These are phyloP conservation scores for Lomentospora prolificans DNA, from an alignment of 2,329 filamentous ascomycete species.

Conservation along the genomic window DNA sequence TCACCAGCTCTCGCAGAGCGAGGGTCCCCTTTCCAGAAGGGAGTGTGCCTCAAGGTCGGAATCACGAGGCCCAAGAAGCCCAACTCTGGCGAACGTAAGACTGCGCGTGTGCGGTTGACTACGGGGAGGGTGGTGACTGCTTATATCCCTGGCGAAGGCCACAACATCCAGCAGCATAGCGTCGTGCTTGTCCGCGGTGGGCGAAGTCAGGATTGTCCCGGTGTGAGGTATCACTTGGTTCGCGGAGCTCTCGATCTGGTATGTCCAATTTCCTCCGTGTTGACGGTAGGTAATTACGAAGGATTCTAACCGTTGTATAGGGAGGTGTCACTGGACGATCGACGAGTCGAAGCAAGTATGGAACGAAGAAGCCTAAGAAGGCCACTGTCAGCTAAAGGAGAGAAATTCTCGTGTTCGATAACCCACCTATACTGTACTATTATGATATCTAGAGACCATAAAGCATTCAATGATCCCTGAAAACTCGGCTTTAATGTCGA, in stretches of 20 bases:
- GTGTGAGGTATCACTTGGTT: conserved; percentile 92
- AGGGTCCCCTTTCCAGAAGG: conserved; percentile 75
- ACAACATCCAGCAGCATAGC: conserved; percentile 98
- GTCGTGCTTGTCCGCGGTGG: conserved; percentile 94
- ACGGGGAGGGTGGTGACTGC: conserved; percentile 80
- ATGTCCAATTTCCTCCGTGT: no score
- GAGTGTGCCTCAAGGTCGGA: conserved; percentile 89
- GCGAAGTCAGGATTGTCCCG: conserved; percentile 90
- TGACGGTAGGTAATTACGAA: no score
- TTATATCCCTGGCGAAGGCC: conserved; percentile 94
- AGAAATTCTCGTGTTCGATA: not conserved
- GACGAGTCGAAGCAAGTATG: conserved; percentile 88
- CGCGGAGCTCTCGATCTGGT: conserved; percentile 89
- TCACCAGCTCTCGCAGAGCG: conserved; percentile 71
- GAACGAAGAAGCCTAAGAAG: conserved; percentile 96
- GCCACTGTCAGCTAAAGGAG: conserved; percentile 40
- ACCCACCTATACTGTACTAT: conserved; percentile 1
- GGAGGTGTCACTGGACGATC: conserved; percentile 81
- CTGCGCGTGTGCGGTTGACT: conserved; percentile 80
- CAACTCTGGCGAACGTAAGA: conserved; percentile 95
- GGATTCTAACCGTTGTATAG: no score
- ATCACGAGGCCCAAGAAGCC: conserved; percentile 97
- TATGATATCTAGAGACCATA: not conserved
- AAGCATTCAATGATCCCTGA: no score
- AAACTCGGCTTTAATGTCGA: no score